Percentiles rank a stretch among this genome's conserved stretches.
These are phyloP conservation scores for Achlya hypogyna DNA, from an alignment of 352 stramenopile genomes.

Conservation along the genomic window DNA sequence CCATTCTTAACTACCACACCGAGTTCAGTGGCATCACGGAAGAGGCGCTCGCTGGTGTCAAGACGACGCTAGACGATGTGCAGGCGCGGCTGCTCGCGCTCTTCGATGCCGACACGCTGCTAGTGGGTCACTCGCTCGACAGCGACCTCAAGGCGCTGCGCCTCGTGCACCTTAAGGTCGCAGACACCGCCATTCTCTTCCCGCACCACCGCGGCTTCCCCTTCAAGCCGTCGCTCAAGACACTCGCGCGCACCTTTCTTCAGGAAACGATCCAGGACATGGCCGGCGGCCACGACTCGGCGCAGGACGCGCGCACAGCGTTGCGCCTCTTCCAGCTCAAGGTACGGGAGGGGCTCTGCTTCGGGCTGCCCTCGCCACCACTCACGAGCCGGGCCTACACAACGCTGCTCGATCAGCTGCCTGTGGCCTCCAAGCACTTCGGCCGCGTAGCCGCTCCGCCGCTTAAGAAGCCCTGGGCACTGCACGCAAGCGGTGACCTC, in stretches of 20 bases:
- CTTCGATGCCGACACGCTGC: slow-evolving; percentile 61
- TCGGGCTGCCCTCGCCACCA: slow-evolving; percentile 47
- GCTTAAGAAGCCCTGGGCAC: slow-evolving; percentile 53
- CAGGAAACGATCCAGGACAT: slow-evolving; percentile 66
- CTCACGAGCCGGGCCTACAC: slow-evolving; percentile 42
- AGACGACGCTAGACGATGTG: slow-evolving; percentile 55
- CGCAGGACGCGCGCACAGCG: slow-evolving; percentile 68
- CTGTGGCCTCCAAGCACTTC: slow-evolving; percentile 31
- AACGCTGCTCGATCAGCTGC: slow-evolving; percentile 54
- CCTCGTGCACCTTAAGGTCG: slow-evolving; percentile 57
- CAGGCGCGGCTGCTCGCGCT: slow-evolving; percentile 48
- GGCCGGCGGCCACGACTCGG: slow-evolving; percentile 60
- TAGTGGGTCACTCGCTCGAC: slow-evolving; percentile 81
- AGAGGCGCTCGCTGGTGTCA: slow-evolving; percentile 51
- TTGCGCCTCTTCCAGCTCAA: slow-evolving; percentile 75
- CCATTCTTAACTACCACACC: slow-evolving; percentile 86
- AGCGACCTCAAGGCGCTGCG: slow-evolving; percentile 73
- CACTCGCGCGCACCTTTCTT: slow-evolving; percentile 75
- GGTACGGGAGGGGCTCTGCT: slow-evolving; percentile 48
- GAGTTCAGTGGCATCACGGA: slow-evolving; percentile 83
- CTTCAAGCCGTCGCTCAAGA: slow-evolving; percentile 76
- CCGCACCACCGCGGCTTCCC: slow-evolving; percentile 75
- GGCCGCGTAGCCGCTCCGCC: neutral
- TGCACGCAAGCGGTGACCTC: slow-evolving; percentile 56
- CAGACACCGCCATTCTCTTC: slow-evolving; percentile 76